Evolutionary conservation across 805 yeast genomes (phyloP).

Genomic region (Barnettozyma sp.): DNA sequence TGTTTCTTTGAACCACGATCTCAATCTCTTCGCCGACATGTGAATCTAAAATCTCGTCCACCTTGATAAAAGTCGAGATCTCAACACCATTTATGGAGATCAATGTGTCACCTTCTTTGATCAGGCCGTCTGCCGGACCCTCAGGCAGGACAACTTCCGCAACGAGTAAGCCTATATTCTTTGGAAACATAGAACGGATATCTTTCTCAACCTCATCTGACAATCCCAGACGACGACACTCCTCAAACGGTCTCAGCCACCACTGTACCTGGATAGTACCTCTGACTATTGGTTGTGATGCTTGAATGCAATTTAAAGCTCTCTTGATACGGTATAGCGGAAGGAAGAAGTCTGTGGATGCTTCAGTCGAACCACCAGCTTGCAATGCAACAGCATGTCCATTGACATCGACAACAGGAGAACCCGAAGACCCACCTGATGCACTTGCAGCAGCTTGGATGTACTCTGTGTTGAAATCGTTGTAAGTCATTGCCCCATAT

Average conservation of each 20-base stretch:
- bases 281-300: constrained; percentile 54
- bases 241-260: constrained; percentile 81
- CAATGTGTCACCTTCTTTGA: constrained; percentile 82
- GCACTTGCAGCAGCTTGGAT: constrained; percentile 96
- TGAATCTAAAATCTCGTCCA: constrained; percentile 78
- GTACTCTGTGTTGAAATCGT: constrained; percentile 90
- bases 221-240: constrained; percentile 81
- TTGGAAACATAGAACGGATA: constrained; percentile 66
- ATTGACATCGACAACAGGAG: constrained; percentile 88
- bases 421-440: constrained; percentile 92
- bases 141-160: constrained; percentile 76
- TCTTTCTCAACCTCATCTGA: constrained; percentile 63
- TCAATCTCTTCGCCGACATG: constrained; percentile 53
- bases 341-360: constrained; percentile 87
- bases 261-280: constrained; percentile 93
- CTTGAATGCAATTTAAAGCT: constrained; percentile 71
- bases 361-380: constrained; percentile 90
- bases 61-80: constrained; percentile 64
- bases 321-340: constrained; percentile 80
- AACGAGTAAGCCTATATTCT: constrained; percentile 71
- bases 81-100: constrained; percentile 61
- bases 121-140: constrained; percentile 71
- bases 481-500: constrained; percentile 80
- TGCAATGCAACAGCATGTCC: constrained; percentile 87
- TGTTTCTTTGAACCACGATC: constrained; percentile 68